Evolutionary conservation across 345 rosid genomes (phyloP).

Genomic region (Luvunga scandens): DNA sequence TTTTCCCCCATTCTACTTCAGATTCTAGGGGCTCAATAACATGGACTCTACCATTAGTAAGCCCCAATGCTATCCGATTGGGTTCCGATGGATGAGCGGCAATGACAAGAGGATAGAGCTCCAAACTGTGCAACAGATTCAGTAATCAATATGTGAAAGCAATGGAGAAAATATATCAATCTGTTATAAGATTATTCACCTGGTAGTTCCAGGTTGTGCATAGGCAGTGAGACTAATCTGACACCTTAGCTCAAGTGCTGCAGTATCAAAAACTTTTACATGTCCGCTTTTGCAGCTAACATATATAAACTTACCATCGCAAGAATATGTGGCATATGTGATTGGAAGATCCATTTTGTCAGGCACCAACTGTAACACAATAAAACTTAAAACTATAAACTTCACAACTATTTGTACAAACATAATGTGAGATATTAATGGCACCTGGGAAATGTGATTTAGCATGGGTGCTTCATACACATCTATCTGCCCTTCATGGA

Average conservation of each 20-base stretch:
- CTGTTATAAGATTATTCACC: not conserved
- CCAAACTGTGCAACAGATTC: constrained; percentile 18
- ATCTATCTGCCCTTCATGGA: constrained; percentile 10
- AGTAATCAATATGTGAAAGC: not conserved
- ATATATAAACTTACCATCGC: constrained; percentile 6
- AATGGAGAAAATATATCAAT: not conserved
- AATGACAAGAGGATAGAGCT: constrained; percentile 35
- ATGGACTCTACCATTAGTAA: constrained; percentile 39
- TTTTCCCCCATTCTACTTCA: constrained; percentile 43
- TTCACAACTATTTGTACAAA: not conserved
- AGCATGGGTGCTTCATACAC: constrained; percentile 11
- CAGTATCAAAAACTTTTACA: constrained; percentile 6
- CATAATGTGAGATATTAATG: not conserved
- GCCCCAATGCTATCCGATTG: constrained; percentile 42
- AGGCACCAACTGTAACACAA: constrained; percentile 6
- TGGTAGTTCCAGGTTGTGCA: not conserved
- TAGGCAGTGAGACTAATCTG: constrained; percentile 13
- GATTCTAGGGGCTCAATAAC: constrained; percentile 38
- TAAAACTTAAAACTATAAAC: not conserved
- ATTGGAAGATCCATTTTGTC: constrained; percentile 2
- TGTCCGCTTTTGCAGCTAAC: constrained; percentile 15
- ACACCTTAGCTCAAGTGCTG: not conserved
- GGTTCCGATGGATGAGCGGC: constrained; percentile 43
- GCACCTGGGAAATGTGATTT: constrained; percentile 9
- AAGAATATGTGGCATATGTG: constrained; percentile 17